Base-by-base conservation (phyloP, 2,329 filamentous ascomycete species). In the Alternaria brassicae region DNA sequence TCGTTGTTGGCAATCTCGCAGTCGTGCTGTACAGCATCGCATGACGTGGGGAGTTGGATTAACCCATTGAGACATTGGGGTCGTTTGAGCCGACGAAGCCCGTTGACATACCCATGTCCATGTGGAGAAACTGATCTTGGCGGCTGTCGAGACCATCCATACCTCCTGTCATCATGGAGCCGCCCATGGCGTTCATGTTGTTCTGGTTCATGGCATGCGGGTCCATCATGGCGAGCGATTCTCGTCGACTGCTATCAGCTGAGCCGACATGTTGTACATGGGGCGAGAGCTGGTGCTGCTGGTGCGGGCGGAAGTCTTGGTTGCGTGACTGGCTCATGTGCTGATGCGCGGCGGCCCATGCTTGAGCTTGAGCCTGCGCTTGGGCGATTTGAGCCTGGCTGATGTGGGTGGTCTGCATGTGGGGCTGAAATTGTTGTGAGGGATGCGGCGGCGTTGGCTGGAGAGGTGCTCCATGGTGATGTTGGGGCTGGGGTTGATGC, bases 251-350 rank as follows among this genome's bases (percentile, higher is more conserved):
- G 57, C 68, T 73, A 13, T 60, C 54, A 8, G 73, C 72, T 21
- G 74, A 75, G 39, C 65, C 68, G 63, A 77, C 74, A 21, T 71
- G 68, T 34, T 71, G 68, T 3, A 62, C 53, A 45, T 70, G 68
- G 3, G 69, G 69, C 3, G 69, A 71, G 9, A 71, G 58, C 34
- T 70, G 67, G 19, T 72, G 74, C 37, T 74, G 72, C 51, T 67
- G 69, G 51, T 74, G 73, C 1, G 67, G 66, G 27, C 71, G 68
- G 51, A 68, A 73, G 53, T 74, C 66, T 47, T 73, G 71, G 61
- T 73, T 74, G 30, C 72, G 69, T 44, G 72, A 75, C 51, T 74
- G 74, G 57, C 75, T 75, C 73, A 78, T 75, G 59, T 77, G 74
- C 51, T 78, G 74, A 34, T 72, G 72, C 2, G 74, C 74, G 13